A percentile compares a stretch with the other conserved stretches of the same genome.
These are phyloP conservation scores for Saturnispora hagleri DNA, from an alignment of 805 yeast genomes.

Conservation along the genomic window DNA sequence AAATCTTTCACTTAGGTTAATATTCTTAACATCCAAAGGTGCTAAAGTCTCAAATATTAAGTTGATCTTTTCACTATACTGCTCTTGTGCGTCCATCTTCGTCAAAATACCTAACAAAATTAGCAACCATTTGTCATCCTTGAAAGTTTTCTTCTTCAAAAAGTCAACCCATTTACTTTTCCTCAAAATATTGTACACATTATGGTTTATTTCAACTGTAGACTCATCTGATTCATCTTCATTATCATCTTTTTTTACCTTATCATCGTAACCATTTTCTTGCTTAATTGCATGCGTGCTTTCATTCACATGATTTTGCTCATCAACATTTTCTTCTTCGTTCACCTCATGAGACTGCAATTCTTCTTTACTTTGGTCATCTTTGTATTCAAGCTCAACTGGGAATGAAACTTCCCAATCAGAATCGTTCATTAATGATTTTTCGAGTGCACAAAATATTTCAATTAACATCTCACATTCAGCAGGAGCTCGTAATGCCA, in stretches of 20 bases:
- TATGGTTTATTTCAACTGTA: constrained; percentile 27
- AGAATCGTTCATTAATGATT: constrained; percentile 40
- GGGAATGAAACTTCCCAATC: constrained; percentile 20
- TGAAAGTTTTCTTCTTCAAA: constrained; percentile 61
- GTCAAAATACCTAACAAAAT: constrained; percentile 66
- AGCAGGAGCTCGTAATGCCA: constrained; percentile 43
- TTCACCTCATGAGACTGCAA: constrained; percentile 17
- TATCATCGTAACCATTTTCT: constrained; percentile 14
- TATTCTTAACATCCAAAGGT: constrained; percentile 35
- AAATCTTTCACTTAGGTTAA: constrained; percentile 1
- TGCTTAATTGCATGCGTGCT: constrained; percentile 8
- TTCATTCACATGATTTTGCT: constrained; percentile 17
- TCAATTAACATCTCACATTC: constrained; percentile 50
- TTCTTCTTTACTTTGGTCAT: constrained; percentile 12
- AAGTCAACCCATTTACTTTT: constrained; percentile 71
- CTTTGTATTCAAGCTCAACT: constrained; percentile 20
- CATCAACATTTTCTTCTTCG: constrained; percentile 18
- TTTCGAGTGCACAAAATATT: constrained; percentile 56
- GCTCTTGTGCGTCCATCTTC: constrained; percentile 47
- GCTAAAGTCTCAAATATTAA: constrained; percentile 47
- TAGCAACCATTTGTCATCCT: constrained; percentile 81
- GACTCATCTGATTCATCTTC: constrained; percentile 18
- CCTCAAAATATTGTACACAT: constrained; percentile 41
- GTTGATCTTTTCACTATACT: constrained; percentile 40
- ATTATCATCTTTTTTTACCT: constrained; percentile 14